Evolutionary conservation across 306 rosid species (phyloP), one percentile per base, ranked within the genome.

Genomic region (Medicago lupulina): DNA sequence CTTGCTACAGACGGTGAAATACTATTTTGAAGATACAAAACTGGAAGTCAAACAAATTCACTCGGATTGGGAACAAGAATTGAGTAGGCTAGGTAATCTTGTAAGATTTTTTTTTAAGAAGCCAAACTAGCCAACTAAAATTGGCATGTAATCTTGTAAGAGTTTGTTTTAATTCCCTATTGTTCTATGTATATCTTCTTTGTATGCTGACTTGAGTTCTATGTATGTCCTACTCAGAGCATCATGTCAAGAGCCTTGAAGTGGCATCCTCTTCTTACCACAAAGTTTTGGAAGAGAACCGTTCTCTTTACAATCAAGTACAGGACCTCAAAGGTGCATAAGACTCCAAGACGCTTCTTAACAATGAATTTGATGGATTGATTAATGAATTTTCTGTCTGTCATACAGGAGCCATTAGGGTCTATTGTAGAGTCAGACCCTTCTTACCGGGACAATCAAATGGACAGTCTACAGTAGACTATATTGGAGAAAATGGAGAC

Each of bases 401-500:
- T 8, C n/a, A 11, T 46, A 39, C 84, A 96, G 99, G 99, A 82
- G 82, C 97, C 59, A 92, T 96, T 68, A 88, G 96, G 82, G 98
- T 96, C 16, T 90, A 92, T 38, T 96, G 99, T 78, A 89, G 99
- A 88, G 98, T 96, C 77, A 92, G 96, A 67, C 99, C 99, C 71
- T 96, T 89, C 85, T 88, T 92, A 78, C 80, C 83, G 0, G 96
- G 91, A 36, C 93, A 92, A 84, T 85, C 96, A 81, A 88, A 75
- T 71, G 91, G 79, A 65, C 88, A 81, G 49, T 83, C 94, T 36
- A 89, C 98, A 0, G 94, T 96, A 15, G 98, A 96, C 81, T 90
- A 96, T 75, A 90, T 96, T 46, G 98, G 99, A 82, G 99, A 96
- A 86, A 91, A 91, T 83, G 99, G 99, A 83, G 92, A 86, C 66